Base-by-base conservation (phyloP, 306 rosid genomes). In the Pyrus pyrifolia region DNA sequence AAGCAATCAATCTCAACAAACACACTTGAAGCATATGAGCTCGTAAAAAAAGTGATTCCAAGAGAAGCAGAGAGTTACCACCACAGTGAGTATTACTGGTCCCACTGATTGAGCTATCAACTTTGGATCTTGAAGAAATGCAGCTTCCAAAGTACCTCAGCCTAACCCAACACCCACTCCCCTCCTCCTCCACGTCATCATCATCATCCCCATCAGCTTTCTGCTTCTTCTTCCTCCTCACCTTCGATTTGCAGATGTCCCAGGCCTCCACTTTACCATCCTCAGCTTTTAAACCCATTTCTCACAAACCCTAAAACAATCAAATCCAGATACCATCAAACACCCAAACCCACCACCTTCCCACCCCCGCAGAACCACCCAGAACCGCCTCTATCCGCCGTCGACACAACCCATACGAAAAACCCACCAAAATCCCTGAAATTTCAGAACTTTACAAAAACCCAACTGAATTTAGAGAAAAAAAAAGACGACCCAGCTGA, bases 81-180 rank as follows among this genome's bases (percentile, higher is more conserved):
- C 83, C 97, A 85, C 83, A 87, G 87, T 87, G 88, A 87, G 90
- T 72, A 86, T 89, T 72, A 81, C 94, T 87, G 82, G 89, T 84
- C 67, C 96, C 98, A 82, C 95, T 91, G 21, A 84, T 82, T 62
- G 98, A 91, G 82, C 81, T 90, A 85, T 94, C 97, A 81, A 94
- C 97, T 87, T 94, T 94, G 92, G 98, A 92, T 94, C 98, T 91
- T 81, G 98, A 89, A 83, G 95, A 94, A 85, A 94, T 91, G 96
- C 98, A 94, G 93, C 94, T 85, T 10, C 95, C 90, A 81, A 94
- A 77, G 66, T 90, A 82, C 84, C 93, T 91, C 58, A 91, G 72
- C 79, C 90, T 87, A 80, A 86, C 67, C 98, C 96, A 94, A 81
- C 98, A 94, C 55, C 98, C 93, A 86, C 86, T 76, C 60, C 71